Conservation (phyloP, 192 early-diverging fungal genomes). For the Mortierella antarctica region DNA sequence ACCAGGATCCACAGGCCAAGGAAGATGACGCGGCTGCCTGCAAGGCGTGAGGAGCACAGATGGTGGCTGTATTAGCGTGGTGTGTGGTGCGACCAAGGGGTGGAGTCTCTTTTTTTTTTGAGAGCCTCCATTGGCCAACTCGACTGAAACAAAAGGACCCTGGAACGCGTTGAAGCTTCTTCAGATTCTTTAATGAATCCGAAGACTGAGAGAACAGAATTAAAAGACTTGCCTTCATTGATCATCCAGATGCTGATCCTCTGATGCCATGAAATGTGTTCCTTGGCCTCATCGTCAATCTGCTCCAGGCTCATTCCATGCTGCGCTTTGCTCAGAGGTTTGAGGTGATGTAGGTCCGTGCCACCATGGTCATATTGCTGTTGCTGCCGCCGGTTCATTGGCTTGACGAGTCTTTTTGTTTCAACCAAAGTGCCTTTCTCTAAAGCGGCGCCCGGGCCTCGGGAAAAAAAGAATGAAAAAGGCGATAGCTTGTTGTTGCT, state of each 20-base stretch:
- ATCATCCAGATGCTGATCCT: conserved; percentile 57
- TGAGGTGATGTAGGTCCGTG: neutral
- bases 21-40: conserved; percentile 53
- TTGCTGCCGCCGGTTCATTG: neutral
- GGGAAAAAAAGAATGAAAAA: no score
- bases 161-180: neutral
- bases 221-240: conserved; percentile 49
- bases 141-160: neutral
- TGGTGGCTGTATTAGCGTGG: conserved; percentile 1
- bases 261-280: conserved; percentile 29
- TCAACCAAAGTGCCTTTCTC: neutral
- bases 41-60: neutral
- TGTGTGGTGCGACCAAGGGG: no score
- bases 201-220: neutral
- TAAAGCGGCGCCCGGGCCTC: no score
- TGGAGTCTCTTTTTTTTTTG: neutral
- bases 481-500: no score
- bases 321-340: neutral
- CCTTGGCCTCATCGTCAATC: conserved; percentile 4
- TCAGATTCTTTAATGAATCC: no score
- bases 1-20: conserved; percentile 64
- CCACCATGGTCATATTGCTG: neutral
- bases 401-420: neutral
- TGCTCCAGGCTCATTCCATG: neutral
- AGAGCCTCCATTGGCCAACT: neutral